Evolutionary conservation across 768 basidiomycete genomes (phyloP), one percentile per base, ranked within the genome.

Genomic region (Naganishia onofrii): DNA sequence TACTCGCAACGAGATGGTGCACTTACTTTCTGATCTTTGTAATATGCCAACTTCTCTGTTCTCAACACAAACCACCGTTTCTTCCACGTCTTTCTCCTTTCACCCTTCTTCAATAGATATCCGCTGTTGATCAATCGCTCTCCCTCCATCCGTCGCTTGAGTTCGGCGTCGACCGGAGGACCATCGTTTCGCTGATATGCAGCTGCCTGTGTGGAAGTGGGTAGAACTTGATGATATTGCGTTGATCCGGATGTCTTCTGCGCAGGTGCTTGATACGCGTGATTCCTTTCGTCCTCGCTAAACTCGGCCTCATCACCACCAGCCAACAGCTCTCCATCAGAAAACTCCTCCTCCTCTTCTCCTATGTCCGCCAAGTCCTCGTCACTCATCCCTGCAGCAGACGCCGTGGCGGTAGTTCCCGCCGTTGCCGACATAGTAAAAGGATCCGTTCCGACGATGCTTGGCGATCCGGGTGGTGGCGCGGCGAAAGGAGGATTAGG

Each of bases 31-130:
- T 90, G 88, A 57, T 87, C 92, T 84, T 98, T 97, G 87, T 98
- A 98, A 82, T 95, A 97, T 3, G 93, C 93, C 60, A 99, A 83
- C 81, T 96, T 92, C 2, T 90, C 90, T 0, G 92, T 87, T 21
- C 95, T 87, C 70, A 99, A 83, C 1, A 99, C 96, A 75, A 98
- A 98, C 95, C 95, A 98, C 26, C 94, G 87, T 82, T 93, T 94
- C 85, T 98, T 97, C 96, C 96, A 99, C 1, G 90, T 93, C 93
- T 95, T 97, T 81, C 96, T 84, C 69, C 93, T 86, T 82, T 96
- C 92, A 74, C 95, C 95, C 84, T 98, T 98, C 87, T 99, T 99
- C 87, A 89, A 90, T 64, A 98, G 83, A 83, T 96, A 98, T 0
- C 95, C 96, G 28, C 90, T 87, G 82, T 93, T 95, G 79, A 95